Evolutionary conservation across 306 rosid genomes (phyloP), one percentile per base, ranked within the genome.

Genomic region (Pyrus communis): DNA sequence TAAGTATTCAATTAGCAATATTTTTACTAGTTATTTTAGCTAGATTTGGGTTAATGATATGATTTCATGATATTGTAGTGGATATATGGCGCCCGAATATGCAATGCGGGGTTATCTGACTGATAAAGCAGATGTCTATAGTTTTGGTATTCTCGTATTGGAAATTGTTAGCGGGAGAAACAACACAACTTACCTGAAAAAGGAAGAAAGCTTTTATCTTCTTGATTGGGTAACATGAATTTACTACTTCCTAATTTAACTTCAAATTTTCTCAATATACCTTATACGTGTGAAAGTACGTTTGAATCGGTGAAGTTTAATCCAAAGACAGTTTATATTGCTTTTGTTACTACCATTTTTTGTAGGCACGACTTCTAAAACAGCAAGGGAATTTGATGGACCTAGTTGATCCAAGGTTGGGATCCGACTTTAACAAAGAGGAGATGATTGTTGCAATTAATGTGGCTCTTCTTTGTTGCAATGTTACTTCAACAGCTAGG

Each of bases 81-180:
- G 89, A 11, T 85, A 91, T 54, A 82, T 31, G 35, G 90, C 42
- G 9, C 42, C 42, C 9, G 9, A 8, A 38, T 38, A 38, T 38
- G 42, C 42, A 38, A 38, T 38, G 42, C 42, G 42, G 42, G 42
- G 42, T 38, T 38, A 38, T 38, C 2, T 38, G 9, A 38, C 42
- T 38, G 42, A 38, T 38, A 93, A 91, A 78, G 93, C 86, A 65
- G 98, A 93, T 69, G 96, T 91, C 1, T 91, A 93, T 71, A 93
- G 96, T 71, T 92, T 87, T 27, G 96, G 91, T 23, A 73, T 92
- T n/a, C 82, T 88, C 5, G 77, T 74, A 4, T 74, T 87, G 69
- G 93, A 93, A 75, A 85, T 86, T 33, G 70, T 86, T 7, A 82
- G 87, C 67, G 98, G 97, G 49, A 87, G 82, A 64, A 76, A 85